A percentile compares a stretch with the other conserved stretches of the same genome.
These are phyloP conservation scores for Pseudogymnoascus sp. DNA, from an alignment of 2,329 filamentous ascomycete species.

Conservation along the genomic window DNA sequence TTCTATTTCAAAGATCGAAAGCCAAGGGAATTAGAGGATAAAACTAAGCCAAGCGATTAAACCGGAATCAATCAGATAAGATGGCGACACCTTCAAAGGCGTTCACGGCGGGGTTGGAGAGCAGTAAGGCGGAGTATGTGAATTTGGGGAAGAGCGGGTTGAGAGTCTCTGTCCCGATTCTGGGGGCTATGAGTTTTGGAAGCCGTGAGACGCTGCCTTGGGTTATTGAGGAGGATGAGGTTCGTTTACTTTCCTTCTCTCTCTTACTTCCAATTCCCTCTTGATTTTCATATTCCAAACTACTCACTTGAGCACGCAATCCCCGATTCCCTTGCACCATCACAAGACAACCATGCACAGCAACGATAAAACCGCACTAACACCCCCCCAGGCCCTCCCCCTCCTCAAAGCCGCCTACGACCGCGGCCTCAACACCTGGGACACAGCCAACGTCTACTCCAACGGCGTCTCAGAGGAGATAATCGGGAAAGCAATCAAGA, in stretches of 20 bases:
- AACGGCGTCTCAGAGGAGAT: constrained; percentile 44
- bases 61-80: not conserved
- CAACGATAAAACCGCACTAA: not conserved
- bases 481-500: constrained; percentile 47
- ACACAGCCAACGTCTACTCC: constrained; percentile 44
- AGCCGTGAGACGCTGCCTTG: constrained; percentile 41
- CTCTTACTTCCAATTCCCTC: no score
- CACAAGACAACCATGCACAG: constrained; percentile 10
- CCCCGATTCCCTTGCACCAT: constrained; percentile 37
- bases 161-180: constrained; percentile 50
- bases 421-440: constrained; percentile 49
- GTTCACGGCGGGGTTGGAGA: constrained; percentile 11
- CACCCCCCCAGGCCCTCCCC: constrained; percentile 37
- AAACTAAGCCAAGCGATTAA: no score
- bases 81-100: not conserved
- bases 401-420: constrained; percentile 55
- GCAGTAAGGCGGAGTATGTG: constrained; percentile 37
- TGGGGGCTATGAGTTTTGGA: constrained; percentile 56
- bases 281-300: no score
- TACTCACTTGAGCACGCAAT: constrained; percentile 19
- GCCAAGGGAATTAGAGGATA: no score
- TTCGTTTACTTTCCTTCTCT: not conserved
- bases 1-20: no score
- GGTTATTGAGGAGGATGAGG: constrained; percentile 45
- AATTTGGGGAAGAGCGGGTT: constrained; percentile 51